phyloP scores from a whole-genome alignment of 1,284 basidiomycete species.

The Stygiomarasmius scandens region DNA sequence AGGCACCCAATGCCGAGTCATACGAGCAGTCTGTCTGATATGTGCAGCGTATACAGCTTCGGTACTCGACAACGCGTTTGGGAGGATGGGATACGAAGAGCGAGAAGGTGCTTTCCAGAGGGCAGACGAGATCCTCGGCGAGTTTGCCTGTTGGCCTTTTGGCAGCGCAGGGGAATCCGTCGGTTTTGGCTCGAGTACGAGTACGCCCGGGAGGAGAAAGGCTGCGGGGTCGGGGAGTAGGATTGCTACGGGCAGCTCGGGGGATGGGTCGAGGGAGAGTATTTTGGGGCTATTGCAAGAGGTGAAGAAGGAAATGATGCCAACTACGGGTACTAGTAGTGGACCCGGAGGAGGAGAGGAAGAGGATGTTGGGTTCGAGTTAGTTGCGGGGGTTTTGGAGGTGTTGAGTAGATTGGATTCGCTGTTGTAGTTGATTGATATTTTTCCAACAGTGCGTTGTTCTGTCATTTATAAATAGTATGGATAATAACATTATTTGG shows the following conservation, averaged over 20 bases:
- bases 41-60: constrained; percentile 91
- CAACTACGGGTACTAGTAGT: constrained; percentile 11
- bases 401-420: constrained; percentile 89
- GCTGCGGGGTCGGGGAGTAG: constrained; percentile 24
- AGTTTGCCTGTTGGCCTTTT: constrained; percentile 91
- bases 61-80: constrained; percentile 93
- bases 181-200: constrained; percentile 29
- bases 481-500: too few species aligned
- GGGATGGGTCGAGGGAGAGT: constrained; percentile 64
- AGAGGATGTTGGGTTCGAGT: constrained; percentile 83
- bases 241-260: constrained; percentile 56
- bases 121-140: constrained; percentile 89
- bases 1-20: constrained; percentile 76
- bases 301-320: constrained; percentile 69
- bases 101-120: constrained; percentile 88
- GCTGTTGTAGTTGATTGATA: constrained; percentile 50
- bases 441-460: too few species aligned
- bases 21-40: constrained; percentile 82
- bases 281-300: constrained; percentile 81
- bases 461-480: too few species aligned
- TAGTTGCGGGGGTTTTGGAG: constrained; percentile 88
- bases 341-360: constrained; percentile 45
- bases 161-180: constrained; percentile 46
- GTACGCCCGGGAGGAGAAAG: background rate
- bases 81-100: constrained; percentile 85